Evolutionary conservation across 441 rosid species (phyloP), one percentile per base, ranked within the genome.

Genomic region (Flueggea neowawraea): DNA sequence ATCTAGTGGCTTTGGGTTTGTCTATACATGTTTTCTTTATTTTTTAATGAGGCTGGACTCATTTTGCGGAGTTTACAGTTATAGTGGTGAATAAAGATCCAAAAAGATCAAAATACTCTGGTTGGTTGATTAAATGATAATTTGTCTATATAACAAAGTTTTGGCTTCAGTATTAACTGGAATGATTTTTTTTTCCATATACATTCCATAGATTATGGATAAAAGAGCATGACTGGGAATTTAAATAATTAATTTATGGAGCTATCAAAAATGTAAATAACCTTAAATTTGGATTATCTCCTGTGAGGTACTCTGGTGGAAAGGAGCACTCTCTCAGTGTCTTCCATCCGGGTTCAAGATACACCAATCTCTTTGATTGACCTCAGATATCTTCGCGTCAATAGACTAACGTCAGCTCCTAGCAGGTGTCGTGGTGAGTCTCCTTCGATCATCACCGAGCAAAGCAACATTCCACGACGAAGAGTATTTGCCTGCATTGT

Each of bases 191-290:
- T 62, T 82, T 72, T n/a, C n/a, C 74, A 94, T 96, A 94, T 81
- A 94, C 97, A 8, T 66, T 94, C 41, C 97, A 94, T 76, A 96
- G 96, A 22, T 94, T 94, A 70, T 86, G 94, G 80, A 91, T 91
- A 88, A 89, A 94, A 75, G 99, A 94, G 84, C 99, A 95, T 77
- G 99, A 95, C 61, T 95, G 97, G 99, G 99, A 97, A 4, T 91
- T 97, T 97, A 88, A 89, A 80, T 89, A 89, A 68, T 89, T 95
- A n/a, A n/a, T n/a, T n/a, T 75, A 91, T 95, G 85, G 99, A 91
- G 74, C 78, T 89, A 59, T 79, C 87, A 33, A 91, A 91, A 74
- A 76, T 94, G n/a, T n/a, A n/a, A n/a, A n/a, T n/a, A n/a, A n/a
- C n/a, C n/a, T n/a, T n/a, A n/a, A n/a, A n/a, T n/a, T n/a, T n/a